phyloP scores from a whole-genome alignment of 225 moss, liverwort and hornwort species.

The Bryoerythrophyllum caledonicum region DNA sequence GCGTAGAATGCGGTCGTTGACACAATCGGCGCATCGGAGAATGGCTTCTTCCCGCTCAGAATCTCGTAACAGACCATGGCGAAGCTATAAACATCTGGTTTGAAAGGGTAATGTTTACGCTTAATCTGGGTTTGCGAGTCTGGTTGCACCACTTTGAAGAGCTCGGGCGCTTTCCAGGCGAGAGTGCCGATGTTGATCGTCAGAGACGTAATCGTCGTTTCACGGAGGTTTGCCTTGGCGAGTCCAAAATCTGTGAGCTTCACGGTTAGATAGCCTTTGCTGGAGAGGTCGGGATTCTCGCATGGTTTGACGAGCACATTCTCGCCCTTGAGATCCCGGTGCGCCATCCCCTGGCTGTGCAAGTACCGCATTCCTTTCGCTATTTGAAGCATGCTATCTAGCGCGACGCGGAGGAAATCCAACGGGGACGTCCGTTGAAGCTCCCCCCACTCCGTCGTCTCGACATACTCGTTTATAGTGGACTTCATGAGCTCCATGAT shows the following conservation, averaged over 20 bases:
- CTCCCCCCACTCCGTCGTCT: neutral
- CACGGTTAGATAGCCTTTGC: constrained; percentile 27
- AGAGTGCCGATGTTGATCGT: constrained; percentile 29
- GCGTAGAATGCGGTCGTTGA: constrained; percentile 20
- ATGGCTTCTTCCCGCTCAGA: constrained; percentile 33
- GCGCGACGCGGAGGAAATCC: constrained; percentile 27
- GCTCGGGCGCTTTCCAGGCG: constrained; percentile 46
- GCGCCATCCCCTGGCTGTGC: constrained; percentile 42
- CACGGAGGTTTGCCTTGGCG: constrained; percentile 39
- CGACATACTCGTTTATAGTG: constrained; percentile 1
- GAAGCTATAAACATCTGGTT: constrained; percentile 51
- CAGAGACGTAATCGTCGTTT: constrained; percentile 28
- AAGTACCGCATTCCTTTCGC: constrained; percentile 45
- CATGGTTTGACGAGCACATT: constrained; percentile 38
- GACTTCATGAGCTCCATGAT: constrained; percentile 45
- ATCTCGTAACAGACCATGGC: constrained; percentile 46
- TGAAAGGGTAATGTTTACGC: constrained; percentile 36
- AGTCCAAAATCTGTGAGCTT: constrained; percentile 44
- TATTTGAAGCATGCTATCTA: constrained; percentile 49
- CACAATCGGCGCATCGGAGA: neutral
- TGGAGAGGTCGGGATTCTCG: constrained; percentile 27
- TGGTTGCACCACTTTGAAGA: constrained; percentile 26
- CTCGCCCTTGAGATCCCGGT: constrained; percentile 47
- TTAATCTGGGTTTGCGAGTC: neutral
- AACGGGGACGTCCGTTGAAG: constrained; percentile 6